Conservation (phyloP, 2,329 filamentous ascomycete genomes). For the Colletotrichum siamense region DNA sequence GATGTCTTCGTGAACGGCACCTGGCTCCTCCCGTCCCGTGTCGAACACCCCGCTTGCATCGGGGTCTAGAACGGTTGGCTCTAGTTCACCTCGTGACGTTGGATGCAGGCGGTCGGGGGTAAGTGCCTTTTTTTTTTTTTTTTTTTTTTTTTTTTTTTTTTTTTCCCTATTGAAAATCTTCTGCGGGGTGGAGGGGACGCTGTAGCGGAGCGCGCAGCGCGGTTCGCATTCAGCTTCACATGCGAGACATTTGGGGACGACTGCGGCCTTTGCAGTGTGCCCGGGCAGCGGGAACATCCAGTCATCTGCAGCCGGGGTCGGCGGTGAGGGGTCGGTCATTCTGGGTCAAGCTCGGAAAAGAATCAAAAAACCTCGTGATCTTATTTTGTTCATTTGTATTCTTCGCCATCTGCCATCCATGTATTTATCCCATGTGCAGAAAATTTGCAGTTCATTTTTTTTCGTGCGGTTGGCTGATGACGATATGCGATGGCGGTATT, state of each 20-base stretch:
- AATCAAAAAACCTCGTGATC: neutral
- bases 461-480: no score
- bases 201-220: neutral
- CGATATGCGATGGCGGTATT: neutral
- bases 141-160: neutral
- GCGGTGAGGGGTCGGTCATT: neutral
- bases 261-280: neutral
- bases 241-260: slow-evolving; percentile 14
- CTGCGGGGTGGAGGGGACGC: neutral
- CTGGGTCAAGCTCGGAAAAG: neutral
- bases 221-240: slow-evolving; percentile 18
- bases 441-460: neutral
- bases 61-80: slow-evolving; percentile 11
- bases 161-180: no score
- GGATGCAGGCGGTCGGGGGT: slow-evolving; percentile 2
- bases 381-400: neutral
- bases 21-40: neutral
- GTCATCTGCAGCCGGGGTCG: neutral
- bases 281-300: neutral
- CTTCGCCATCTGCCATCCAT: neutral
- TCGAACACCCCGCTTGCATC: neutral
- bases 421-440: neutral
- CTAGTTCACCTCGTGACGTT: slow-evolving; percentile 11
- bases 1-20: slow-evolving; percentile 1
- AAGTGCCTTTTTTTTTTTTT: neutral